Conservation (phyloP, 208 protist species). For the Leishmania lainsoni region DNA sequence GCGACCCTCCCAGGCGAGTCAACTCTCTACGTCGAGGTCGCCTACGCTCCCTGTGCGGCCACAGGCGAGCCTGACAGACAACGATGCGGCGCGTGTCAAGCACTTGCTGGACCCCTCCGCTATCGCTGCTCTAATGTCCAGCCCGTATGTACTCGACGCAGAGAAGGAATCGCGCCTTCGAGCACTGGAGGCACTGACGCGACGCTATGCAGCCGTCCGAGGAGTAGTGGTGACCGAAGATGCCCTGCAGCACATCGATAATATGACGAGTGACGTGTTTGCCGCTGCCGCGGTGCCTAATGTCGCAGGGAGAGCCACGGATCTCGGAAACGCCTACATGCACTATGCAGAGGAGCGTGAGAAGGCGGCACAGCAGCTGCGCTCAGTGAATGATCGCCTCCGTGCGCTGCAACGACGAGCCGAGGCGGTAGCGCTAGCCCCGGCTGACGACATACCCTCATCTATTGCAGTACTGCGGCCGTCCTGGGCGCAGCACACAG, state of each 20-base stretch:
- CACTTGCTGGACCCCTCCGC: conserved; percentile 39
- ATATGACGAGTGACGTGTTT: background rate
- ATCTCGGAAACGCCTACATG: conserved; percentile 63
- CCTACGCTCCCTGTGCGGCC: conserved; percentile 23
- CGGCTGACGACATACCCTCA: conserved; percentile 12
- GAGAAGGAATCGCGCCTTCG: conserved; percentile 19
- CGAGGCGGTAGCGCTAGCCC: conserved; percentile 17
- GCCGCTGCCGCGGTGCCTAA: background rate
- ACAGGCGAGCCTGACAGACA: conserved; percentile 14
- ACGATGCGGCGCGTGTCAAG: conserved; percentile 49
- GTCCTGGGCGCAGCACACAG: conserved; percentile 16
- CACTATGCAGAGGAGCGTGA: conserved; percentile 16
- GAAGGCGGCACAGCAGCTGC: conserved; percentile 20
- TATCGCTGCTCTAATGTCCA: conserved; percentile 23
- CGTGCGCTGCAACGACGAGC: conserved; percentile 17
- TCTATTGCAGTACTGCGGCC: conserved; percentile 12
- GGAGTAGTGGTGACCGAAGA: background rate
- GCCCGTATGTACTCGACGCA: conserved; percentile 30
- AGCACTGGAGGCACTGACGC: conserved; percentile 7
- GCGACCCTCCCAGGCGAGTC: background rate
- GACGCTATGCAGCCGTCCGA: conserved; percentile 17
- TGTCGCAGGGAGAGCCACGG: background rate
- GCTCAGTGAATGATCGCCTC: conserved; percentile 50
- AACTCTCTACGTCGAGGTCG: background rate
- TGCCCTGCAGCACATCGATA: background rate